Conservation (phyloP, 2,329 filamentous ascomycete genomes). For the Sporothrix phasma region DNA sequence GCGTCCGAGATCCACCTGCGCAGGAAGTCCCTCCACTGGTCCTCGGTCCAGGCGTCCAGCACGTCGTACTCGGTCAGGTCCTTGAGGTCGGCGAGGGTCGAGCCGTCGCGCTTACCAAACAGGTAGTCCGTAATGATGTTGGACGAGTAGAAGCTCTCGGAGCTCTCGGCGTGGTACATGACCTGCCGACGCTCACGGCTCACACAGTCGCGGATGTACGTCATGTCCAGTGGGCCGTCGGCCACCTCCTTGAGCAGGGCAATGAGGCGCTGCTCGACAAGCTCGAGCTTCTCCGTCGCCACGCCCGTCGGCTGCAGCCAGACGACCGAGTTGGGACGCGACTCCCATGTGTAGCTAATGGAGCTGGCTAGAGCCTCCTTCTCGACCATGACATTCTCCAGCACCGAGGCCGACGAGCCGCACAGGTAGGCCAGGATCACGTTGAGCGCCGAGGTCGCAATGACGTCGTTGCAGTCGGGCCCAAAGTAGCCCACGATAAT, state of each 20-base stretch:
- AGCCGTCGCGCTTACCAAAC: constrained; percentile 78
- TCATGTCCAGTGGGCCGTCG: constrained; percentile 74
- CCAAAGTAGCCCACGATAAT: constrained; percentile 80
- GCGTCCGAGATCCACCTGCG: constrained; percentile 78
- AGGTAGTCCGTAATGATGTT: constrained; percentile 88
- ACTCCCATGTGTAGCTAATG: constrained; percentile 69
- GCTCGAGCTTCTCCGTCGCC: constrained; percentile 70
- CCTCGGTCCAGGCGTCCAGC: constrained; percentile 70
- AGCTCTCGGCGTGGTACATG: constrained; percentile 74
- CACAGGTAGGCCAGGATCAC: constrained; percentile 78
- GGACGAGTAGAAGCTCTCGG: constrained; percentile 69
- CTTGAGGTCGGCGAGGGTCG: constrained; percentile 54
- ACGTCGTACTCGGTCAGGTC: constrained; percentile 52
- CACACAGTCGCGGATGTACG: constrained; percentile 81
- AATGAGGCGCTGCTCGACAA: constrained; percentile 78
- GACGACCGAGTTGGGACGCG: constrained; percentile 71
- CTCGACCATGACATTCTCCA: constrained; percentile 89
- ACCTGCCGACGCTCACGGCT: constrained; percentile 69
- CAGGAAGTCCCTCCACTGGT: constrained; percentile 74
- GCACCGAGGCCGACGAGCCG: constrained; percentile 81
- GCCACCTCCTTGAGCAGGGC: constrained; percentile 74
- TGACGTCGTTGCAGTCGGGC: constrained; percentile 63
- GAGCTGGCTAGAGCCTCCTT: constrained; percentile 85
- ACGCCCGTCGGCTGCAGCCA: constrained; percentile 82
- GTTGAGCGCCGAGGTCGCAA: constrained; percentile 62